These are phyloP conservation scores for Aristolochia contorta DNA, from an alignment of 164 flowering plant genomes.

Conservation along the genomic window DNA sequence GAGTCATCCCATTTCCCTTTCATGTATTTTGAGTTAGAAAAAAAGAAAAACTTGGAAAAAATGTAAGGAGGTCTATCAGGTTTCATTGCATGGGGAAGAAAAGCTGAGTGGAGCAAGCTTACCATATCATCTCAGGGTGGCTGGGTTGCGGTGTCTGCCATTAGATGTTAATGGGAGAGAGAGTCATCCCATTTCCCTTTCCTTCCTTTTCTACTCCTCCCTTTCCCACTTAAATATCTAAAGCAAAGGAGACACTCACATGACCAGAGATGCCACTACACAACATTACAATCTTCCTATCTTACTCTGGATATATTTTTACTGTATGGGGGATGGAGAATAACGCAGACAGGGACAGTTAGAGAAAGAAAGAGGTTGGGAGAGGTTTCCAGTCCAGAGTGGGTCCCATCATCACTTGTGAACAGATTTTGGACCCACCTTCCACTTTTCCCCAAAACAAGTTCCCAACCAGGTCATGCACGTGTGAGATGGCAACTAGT, in stretches of 20 bases:
- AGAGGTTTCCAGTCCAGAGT: too few relatives aligned
- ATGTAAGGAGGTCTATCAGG: too few relatives aligned
- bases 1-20: background rate
- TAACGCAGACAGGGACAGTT: background rate
- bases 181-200: background rate
- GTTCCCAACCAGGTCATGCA: too few relatives aligned
- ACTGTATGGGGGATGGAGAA: background rate
- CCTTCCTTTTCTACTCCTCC: too few relatives aligned
- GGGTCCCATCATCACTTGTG: too few relatives aligned
- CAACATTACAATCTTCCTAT: slow-evolving; percentile 11
- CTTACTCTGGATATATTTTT: background rate
- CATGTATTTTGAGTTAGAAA: too few relatives aligned
- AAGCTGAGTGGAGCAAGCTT: background rate
- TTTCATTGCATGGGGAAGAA: background rate
- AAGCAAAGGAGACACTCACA: slow-evolving; percentile 11
- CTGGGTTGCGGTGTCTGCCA: slow-evolving; percentile 14
- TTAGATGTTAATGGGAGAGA: slow-evolving; percentile 14
- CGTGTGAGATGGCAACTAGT: too few relatives aligned
- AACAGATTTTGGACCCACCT: too few relatives aligned
- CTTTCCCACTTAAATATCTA: slow-evolving; percentile 11
- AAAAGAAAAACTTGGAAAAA: too few relatives aligned
- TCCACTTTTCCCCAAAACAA: too few relatives aligned
- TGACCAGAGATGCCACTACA: slow-evolving; percentile 8
- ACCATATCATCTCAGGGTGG: background rate
- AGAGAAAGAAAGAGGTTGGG: too few relatives aligned